Evolutionary conservation across 495 filamentous ascomycete species (phyloP).

Genomic region (Aspergillus mulundensis): DNA sequence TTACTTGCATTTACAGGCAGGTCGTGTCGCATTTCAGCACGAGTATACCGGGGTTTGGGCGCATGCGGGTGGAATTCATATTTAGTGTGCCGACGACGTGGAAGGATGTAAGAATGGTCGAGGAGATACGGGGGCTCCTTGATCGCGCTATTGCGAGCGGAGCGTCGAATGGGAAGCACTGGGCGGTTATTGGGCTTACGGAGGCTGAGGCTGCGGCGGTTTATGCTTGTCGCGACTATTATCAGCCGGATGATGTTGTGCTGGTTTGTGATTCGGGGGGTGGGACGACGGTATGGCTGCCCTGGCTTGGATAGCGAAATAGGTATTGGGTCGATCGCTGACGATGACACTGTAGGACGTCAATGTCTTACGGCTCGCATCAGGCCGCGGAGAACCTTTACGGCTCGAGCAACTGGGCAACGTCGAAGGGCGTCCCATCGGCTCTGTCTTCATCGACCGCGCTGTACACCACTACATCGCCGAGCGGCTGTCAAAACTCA

Average conservation of each 20-base stretch:
- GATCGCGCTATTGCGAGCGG: conserved; percentile 48
- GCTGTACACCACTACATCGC: conserved; percentile 24
- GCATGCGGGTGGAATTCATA: conserved; percentile 52
- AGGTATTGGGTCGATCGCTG: background rate
- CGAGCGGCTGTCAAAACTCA: conserved; percentile 22
- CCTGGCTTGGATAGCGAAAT: background rate
- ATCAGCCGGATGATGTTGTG: conserved; percentile 39
- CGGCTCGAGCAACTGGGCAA: conserved; percentile 33
- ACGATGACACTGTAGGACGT: conserved; percentile 30
- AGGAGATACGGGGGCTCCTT: conserved; percentile 50
- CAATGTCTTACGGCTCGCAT: conserved; percentile 32
- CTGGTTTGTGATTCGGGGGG: conserved; percentile 55
- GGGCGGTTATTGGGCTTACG: conserved; percentile 57
- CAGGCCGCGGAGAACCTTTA: conserved; percentile 25
- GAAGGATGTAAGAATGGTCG: conserved; percentile 54
- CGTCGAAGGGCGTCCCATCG: conserved; percentile 39
- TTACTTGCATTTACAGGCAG: conserved; percentile 52
- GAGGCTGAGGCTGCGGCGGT: conserved; percentile 68
- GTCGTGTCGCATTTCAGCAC: conserved; percentile 44
- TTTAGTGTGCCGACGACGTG: conserved; percentile 69
- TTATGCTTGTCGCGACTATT: conserved; percentile 41
- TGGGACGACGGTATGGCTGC: conserved; percentile 39
- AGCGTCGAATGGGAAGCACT: conserved; percentile 31
- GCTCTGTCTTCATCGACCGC: conserved; percentile 38
- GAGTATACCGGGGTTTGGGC: conserved; percentile 32